Conservation (phyloP, 345 rosid species). For the Adansonia digitata region DNA sequence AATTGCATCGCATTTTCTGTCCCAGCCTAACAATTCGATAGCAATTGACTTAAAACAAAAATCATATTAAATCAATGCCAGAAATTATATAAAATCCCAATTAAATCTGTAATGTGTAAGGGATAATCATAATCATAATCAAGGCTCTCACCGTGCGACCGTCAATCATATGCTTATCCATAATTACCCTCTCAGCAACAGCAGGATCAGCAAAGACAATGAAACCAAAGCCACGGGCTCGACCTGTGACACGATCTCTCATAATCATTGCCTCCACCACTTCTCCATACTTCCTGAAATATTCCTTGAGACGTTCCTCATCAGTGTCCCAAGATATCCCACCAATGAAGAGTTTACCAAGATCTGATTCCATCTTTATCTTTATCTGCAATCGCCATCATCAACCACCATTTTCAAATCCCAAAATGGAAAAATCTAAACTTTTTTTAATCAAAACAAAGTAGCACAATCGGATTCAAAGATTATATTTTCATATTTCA, state of each 20-base stretch:
- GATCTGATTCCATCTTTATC: conserved; percentile 7
- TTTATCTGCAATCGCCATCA: conserved; percentile 41
- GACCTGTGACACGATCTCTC: conserved; percentile 36
- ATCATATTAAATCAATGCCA: background rate
- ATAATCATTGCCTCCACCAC: conserved; percentile 91
- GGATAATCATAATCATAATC: conserved; percentile 10
- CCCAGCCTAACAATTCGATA: background rate
- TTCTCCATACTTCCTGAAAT: conserved; percentile 80
- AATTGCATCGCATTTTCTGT: background rate
- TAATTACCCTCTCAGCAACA: conserved; percentile 22
- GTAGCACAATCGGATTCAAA: background rate
- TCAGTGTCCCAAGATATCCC: conserved; percentile 37
- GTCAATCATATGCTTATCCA: conserved; percentile 90
- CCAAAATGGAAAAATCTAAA: background rate
- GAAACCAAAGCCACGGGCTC: conserved; percentile 96
- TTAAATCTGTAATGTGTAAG: conserved; percentile 12
- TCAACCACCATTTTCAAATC: conserved; percentile 30
- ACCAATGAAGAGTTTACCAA: background rate
- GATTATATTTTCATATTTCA: background rate
- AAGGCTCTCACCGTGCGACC: conserved; percentile 79
- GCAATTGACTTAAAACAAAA: background rate
- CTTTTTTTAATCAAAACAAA: background rate
- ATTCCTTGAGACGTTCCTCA: conserved; percentile 81
- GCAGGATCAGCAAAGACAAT: conserved; percentile 83
- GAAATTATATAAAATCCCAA: background rate